These are phyloP conservation scores for Mycena kentingensis DNA, from an alignment of 768 basidiomycete species.

Conservation along the genomic window DNA sequence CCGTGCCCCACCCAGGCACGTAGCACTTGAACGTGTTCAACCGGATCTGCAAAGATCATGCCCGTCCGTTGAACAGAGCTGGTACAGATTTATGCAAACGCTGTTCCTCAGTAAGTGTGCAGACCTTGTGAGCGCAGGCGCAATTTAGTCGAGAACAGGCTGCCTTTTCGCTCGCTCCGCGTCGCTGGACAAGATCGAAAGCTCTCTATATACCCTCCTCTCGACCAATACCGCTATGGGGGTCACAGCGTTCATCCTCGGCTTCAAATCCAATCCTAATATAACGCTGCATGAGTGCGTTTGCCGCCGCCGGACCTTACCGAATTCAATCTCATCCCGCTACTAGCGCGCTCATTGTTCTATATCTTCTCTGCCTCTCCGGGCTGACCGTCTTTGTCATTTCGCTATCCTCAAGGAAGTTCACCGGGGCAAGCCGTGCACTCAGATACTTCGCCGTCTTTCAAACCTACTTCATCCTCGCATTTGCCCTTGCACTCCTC, in stretches of 20 bases:
- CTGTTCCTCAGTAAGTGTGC: no score
- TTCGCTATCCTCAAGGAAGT: constrained; percentile 11
- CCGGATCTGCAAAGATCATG: no score
- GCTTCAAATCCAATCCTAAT: constrained; percentile 12
- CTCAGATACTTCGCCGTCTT: constrained; percentile 15
- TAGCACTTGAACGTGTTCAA: no score
- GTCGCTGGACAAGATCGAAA: constrained; percentile 11
- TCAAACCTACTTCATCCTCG: constrained; percentile 20
- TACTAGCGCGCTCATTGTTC: constrained; percentile 17
- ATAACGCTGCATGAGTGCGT: constrained; percentile 22
- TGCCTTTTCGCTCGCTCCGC: constrained; percentile 14
- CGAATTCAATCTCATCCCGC: not conserved
- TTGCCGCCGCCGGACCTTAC: not conserved
- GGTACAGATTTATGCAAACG: no score
- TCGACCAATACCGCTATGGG: constrained; percentile 20
- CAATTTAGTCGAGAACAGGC: no score
- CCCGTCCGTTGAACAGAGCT: no score
- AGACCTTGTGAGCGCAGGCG: no score
- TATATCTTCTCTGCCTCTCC: constrained; percentile 20
- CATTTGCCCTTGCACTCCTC: constrained; percentile 17
- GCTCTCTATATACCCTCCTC: constrained; percentile 19
- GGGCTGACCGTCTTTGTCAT: constrained; percentile 13
- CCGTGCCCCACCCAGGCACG: no score
- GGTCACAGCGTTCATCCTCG: constrained; percentile 18
- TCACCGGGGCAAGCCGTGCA: not conserved